Evolutionary conservation across 2,329 filamentous ascomycete species (phyloP), one percentile per base, ranked within the genome.

Genomic region (Epicoccum nigrum): DNA sequence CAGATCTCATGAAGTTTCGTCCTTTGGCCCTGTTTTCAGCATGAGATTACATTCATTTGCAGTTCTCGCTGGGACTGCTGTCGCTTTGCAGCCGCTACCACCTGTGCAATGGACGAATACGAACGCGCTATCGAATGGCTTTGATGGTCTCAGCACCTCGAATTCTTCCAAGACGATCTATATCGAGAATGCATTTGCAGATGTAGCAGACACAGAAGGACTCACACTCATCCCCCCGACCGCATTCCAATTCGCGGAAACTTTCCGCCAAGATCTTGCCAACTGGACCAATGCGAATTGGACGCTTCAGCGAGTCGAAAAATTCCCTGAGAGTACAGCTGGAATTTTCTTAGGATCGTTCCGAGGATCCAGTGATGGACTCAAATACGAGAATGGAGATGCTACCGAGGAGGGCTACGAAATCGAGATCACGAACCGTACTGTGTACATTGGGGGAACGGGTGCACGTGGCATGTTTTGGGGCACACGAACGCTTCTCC

Each of bases 191-290:
- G 54, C 50, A 1, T 76, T 82, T 38, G 74, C 77, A 0, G 59
- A 68, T 1, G 59, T 55, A 25, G 69, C 64, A 7, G 81, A 83
- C 46, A 67, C 69, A 0, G 66, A 75, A 41, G 80, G 80, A 1
- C 61, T 81, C 21, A 82, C 79, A 0, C 69, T 82, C 7, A 82
- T 83, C 34, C 81, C 81, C 1, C 81, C 81, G 0, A 77, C 75
- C 0, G 77, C 77, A 1, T 56, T 68, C n/a, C 76, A 81, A 3
- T 83, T 83, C 33, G 80, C 79, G 2, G 60, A 70, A 15, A 77
- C 73, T 0, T 81, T 83, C 49, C 60, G 67, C 17, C 59, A 74
- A 3, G 81, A 83, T 54, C 66, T 83, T 1, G 60, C 69, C 47
- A 78, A 3, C 76, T 78, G 1, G 72, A 75, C 43, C 3, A 19